A percentile compares a stretch with the other conserved stretches of the same genome.
Conservation (phyloP, 2,329 filamentous ascomycete species). For the Trichophyton mentagrophytes region DNA sequence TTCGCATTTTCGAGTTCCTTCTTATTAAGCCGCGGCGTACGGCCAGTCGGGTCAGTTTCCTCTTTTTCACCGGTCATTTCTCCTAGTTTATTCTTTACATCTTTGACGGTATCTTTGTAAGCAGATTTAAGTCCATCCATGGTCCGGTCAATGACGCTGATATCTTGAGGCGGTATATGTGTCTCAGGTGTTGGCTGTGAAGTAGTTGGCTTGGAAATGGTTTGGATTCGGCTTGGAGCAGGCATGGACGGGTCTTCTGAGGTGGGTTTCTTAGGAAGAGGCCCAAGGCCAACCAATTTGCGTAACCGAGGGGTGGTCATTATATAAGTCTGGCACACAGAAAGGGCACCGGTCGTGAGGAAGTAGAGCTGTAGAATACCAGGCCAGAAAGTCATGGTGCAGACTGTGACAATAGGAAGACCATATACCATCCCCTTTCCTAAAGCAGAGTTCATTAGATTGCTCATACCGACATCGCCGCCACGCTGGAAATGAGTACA, state of each 20-base stretch:
- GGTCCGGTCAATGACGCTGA: constrained; percentile 25
- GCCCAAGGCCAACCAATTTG: constrained; percentile 17
- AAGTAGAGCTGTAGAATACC: constrained; percentile 53
- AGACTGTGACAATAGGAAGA: constrained; percentile 42
- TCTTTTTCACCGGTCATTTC: constrained; percentile 15
- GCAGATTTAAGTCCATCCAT: constrained; percentile 23
- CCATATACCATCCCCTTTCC: constrained; percentile 23
- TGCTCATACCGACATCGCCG: constrained; percentile 25
- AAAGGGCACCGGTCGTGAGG: constrained; percentile 30
- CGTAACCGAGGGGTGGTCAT: constrained; percentile 29
- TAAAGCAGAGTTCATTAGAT: constrained; percentile 18
- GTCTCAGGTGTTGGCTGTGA: constrained; percentile 9
- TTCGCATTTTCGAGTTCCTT: constrained; percentile 21
- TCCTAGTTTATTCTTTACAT: constrained; percentile 16
- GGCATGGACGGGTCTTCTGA: not conserved
- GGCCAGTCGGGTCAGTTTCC: constrained; percentile 14
- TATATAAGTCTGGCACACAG: constrained; percentile 33
- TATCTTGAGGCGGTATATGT: constrained; percentile 8
- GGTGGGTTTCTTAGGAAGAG: constrained; percentile 10
- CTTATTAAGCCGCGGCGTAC: constrained; percentile 18
- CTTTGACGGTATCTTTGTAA: constrained; percentile 16
- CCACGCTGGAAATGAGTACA: constrained; percentile 16
- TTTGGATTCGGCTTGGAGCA: constrained; percentile 5
- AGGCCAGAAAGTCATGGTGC: constrained; percentile 44
- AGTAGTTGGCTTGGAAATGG: constrained; percentile 4